Percentiles rank a stretch among this genome's conserved stretches.
Conservation (phyloP, 164 flowering plant genomes). For the Chloranthus sessilifolius region DNA sequence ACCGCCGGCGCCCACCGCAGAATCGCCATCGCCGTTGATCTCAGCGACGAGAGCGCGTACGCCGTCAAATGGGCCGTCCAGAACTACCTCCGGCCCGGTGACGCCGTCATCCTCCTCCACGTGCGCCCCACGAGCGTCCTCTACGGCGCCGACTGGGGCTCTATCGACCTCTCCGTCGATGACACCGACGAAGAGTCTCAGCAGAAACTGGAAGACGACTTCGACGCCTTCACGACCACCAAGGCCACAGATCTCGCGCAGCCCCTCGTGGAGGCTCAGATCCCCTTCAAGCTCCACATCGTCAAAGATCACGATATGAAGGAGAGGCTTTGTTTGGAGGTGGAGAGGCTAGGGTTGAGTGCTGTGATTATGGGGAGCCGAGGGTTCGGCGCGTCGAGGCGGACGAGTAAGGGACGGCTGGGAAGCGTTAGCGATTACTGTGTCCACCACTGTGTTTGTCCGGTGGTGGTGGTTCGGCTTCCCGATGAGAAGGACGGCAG, state of each 20-base stretch:
- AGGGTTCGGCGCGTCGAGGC: constrained; percentile 56
- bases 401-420: constrained; percentile 39
- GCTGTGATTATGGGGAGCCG: constrained; percentile 84
- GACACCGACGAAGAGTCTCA: constrained; percentile 23
- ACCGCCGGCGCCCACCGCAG: constrained; percentile 38
- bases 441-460: constrained; percentile 77
- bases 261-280: constrained; percentile 49
- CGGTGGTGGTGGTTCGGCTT: constrained; percentile 74
- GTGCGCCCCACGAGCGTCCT: constrained; percentile 70
- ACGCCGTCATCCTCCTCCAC: constrained; percentile 71
- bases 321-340: constrained; percentile 78
- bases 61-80: constrained; percentile 86
- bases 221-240: constrained; percentile 43
- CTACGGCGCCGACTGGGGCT: constrained; percentile 84
- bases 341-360: constrained; percentile 67
- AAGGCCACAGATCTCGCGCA: constrained; percentile 47
- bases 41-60: constrained; percentile 74
- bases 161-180: constrained; percentile 30
- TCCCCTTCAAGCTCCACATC: constrained; percentile 65
- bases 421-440: constrained; percentile 88
- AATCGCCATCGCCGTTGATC: constrained; percentile 77
- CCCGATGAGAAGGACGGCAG: constrained; percentile 41
- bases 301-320: constrained; percentile 83
- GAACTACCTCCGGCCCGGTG: constrained; percentile 79
- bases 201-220: constrained; percentile 57